Evolutionary conservation across 768 basidiomycete species (phyloP), one percentile per base, ranked within the genome.

Genomic region (Mycena maculata): DNA sequence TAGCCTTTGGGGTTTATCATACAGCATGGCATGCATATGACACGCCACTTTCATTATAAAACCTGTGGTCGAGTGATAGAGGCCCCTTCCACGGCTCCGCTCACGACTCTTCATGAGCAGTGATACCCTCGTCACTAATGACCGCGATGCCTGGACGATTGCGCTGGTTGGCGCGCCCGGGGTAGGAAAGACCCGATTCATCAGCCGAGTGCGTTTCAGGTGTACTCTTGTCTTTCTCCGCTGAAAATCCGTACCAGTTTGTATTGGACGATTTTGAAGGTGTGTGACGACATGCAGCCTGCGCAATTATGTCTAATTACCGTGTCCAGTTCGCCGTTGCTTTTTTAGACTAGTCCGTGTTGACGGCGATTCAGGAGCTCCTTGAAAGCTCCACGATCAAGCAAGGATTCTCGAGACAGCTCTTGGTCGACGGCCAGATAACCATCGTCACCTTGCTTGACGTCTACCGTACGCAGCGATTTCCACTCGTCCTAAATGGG

Each of bases 161-260:
- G 69, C 65, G 33, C 41, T 71, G n/a, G 65, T 64, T 48, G 69
- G 69, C 30, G 69, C 65, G 15, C 69, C 62, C 25, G 58, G 53
- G 9, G 65, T 71, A 16, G 69, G 69, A 23, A 67, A 71, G 59
- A 67, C 69, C 27, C 69, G 69, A 31, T 71, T 71, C 62, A 64
- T 71, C 41, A 63, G 65, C 54, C 25, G 62, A 39, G 69, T 71
- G 33, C 18, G 69, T 58, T 45, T 44, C 61, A 36, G 42, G 15
- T 15, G 33, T 6, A n/a, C 5, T 39, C 36, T 4, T 52, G 41
- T 13, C 16, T 23, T 38, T 31, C 53, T 6, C 38, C 38, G 50
- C 54, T 39, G 61, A n/a, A 69, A 23, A 23, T 52, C n/a, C 38
- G 9, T 59, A 15, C 5, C 45, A 70, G 69, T 70, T 70, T 52